These are phyloP conservation scores for Cicer yamashitae DNA, from an alignment of 306 rosid species.

Conservation along the genomic window DNA sequence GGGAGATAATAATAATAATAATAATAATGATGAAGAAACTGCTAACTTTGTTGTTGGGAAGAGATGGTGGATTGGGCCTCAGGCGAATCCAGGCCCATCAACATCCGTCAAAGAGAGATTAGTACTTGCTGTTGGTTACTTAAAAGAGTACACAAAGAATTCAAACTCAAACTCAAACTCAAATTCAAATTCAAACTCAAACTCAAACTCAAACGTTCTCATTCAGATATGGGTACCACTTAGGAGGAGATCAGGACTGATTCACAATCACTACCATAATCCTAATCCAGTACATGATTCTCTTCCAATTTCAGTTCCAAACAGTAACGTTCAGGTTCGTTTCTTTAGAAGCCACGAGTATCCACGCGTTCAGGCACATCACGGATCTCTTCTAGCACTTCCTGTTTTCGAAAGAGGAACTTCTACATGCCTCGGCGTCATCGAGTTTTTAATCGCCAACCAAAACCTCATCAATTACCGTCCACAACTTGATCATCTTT, in stretches of 20 bases:
- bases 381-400: constrained; percentile 57
- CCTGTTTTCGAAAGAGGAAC: constrained; percentile 60
- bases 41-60: constrained; percentile 37
- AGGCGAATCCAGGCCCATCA: constrained; percentile 39
- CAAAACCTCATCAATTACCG: constrained; percentile 46
- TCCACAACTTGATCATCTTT: constrained; percentile 51
- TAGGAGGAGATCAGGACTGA: constrained; percentile 9
- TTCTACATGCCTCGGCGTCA: constrained; percentile 58
- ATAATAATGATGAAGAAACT: not conserved
- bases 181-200: not conserved
- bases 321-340: constrained; percentile 40
- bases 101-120: constrained; percentile 61
- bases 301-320: not conserved
- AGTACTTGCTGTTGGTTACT: constrained; percentile 52
- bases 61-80: constrained; percentile 62
- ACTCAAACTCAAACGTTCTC: constrained; percentile 15
- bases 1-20: not conserved
- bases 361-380: constrained; percentile 31
- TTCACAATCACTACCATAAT: constrained; percentile 16
- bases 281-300: not conserved
- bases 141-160: constrained; percentile 52
- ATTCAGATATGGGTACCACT: constrained; percentile 70
- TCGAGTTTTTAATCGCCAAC: constrained; percentile 49
- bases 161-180: not conserved
- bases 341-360: constrained; percentile 57